These are phyloP conservation scores for Tetramitus jugosus DNA, from an alignment of 208 protist genomes.

Conservation along the genomic window DNA sequence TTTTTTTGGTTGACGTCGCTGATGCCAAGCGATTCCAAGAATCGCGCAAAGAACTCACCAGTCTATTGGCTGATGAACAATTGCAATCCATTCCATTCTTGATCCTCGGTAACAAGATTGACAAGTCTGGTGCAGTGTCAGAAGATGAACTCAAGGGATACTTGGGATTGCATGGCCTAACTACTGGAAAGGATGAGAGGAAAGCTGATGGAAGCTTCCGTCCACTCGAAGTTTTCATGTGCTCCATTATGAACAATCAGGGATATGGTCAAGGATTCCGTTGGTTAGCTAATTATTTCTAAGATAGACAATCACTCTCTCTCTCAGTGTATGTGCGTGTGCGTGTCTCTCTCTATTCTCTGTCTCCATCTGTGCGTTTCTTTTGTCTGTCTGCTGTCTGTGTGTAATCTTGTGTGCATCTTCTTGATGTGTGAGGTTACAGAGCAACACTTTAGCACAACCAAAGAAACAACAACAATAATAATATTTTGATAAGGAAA, in stretches of 20 bases:
- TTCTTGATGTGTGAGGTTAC: too few species aligned
- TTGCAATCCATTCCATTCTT: constrained; percentile 92
- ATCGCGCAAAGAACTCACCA: constrained; percentile 82
- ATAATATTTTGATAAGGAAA: too few species aligned
- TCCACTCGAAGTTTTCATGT: constrained; percentile 99
- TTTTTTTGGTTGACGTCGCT: constrained; percentile 96
- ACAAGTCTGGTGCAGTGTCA: constrained; percentile 77
- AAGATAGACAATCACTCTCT: too few species aligned
- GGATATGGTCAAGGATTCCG: constrained; percentile 96
- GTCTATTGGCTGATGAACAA: constrained; percentile 79
- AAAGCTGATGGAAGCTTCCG: constrained; percentile 63
- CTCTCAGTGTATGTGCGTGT: too few species aligned
- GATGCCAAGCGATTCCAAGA: constrained; percentile 90
- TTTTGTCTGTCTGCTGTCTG: too few species aligned
- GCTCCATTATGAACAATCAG: constrained; percentile 87
- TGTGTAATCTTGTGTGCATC: too few species aligned
- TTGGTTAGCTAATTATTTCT: constrained; percentile 86
- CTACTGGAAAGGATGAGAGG: constrained; percentile 84
- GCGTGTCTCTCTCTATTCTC: too few species aligned
- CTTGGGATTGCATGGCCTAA: constrained; percentile 68
- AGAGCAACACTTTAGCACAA: too few species aligned
- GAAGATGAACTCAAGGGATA: constrained; percentile 81
- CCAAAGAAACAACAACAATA: too few species aligned
- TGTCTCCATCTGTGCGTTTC: too few species aligned
- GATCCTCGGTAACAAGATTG: constrained; percentile 99